A percentile compares a stretch with the other conserved stretches of the same genome.
Conservation (phyloP, 1,284 basidiomycete species). For the Ganoderma resinaceum region DNA sequence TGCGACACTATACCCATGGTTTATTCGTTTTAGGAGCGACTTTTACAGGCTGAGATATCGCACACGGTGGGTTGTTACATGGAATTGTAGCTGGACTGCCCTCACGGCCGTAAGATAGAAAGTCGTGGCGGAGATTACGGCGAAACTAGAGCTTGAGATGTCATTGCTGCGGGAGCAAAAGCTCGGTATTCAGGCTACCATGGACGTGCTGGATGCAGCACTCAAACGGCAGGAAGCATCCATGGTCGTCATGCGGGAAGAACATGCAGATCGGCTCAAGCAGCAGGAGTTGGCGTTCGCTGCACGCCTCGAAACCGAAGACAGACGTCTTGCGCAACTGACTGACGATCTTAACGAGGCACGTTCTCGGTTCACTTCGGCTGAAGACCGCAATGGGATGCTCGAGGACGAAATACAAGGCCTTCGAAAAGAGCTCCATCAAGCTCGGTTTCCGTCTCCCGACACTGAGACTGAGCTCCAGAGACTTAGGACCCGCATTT, state of each 20-base stretch:
- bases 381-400: constrained; percentile 25
- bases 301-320: constrained; percentile 25
- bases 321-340: constrained; percentile 30
- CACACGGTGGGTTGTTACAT: constrained; percentile 35
- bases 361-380: constrained; percentile 18
- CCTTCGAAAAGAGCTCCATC: constrained; percentile 32
- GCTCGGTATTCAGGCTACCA: constrained; percentile 27
- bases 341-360: constrained; percentile 30
- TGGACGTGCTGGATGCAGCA: constrained; percentile 29
- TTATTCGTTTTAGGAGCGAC: constrained; percentile 38
- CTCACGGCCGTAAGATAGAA: constrained; percentile 25
- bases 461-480: constrained; percentile 33
- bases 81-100: not conserved
- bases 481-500: constrained; percentile 34
- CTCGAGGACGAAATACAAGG: constrained; percentile 28
- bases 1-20: not conserved
- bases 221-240: constrained; percentile 30
- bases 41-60: constrained; percentile 38
- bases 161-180: constrained; percentile 37
- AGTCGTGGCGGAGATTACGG: constrained; percentile 32
- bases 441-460: constrained; percentile 32
- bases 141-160: constrained; percentile 35
- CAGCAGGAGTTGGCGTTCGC: constrained; percentile 25
- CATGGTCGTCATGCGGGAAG: constrained; percentile 20
- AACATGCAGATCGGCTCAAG: constrained; percentile 30